Evolutionary conservation across 75 land plant species (phyloP), one percentile per base, ranked within the genome.

Genomic region (Pinus albicaulis): DNA sequence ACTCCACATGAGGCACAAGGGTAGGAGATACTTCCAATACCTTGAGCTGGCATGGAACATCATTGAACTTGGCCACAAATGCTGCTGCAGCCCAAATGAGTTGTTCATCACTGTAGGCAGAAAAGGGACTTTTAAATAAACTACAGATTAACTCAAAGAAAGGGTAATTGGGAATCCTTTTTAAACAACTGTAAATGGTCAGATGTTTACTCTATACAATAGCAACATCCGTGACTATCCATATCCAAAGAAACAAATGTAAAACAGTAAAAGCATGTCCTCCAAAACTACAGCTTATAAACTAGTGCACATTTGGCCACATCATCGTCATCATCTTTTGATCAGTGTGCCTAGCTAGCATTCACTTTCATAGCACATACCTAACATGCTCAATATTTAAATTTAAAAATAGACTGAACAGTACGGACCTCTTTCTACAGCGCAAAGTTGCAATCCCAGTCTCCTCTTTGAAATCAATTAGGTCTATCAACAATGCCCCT

Each of bases 51-150:
- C 84, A 82, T 15, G 77, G 55, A 16, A 61, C 74, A 56, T 83
- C 62, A 25, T 72, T 82, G 59, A 80, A 59, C 38, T 82, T 83
- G 22, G 83, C 65, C 83, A 82, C 34, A 65, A 82, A 80, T 23
- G 77, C 66, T n/a, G 77, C 78, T 11, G 84, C 84, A 62, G 83
- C 84, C 84, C 84, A 82, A 41, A 82, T 80, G 14, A 76, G 64
- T 81, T 80, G 84, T 56, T 71, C 77, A n/a, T 82, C 83, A 36
- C 84, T 80, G 83, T 38, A 22, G 74, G 25, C 22, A 28, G 26
- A 15, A 25, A 24, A 78, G 55, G 10, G 16, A 8, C 38, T 78
- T 57, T 23, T 22, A 20, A 36, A 78, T 20, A 76, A 55, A n/a
- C 48, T 36, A 22, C 17, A 22, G 6, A 52, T 76, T 34, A 76